Percentiles rank a stretch among this genome's conserved stretches.
phyloP scores from a whole-genome alignment of 2,329 filamentous ascomycete genomes.

The Exophiala sp. region DNA sequence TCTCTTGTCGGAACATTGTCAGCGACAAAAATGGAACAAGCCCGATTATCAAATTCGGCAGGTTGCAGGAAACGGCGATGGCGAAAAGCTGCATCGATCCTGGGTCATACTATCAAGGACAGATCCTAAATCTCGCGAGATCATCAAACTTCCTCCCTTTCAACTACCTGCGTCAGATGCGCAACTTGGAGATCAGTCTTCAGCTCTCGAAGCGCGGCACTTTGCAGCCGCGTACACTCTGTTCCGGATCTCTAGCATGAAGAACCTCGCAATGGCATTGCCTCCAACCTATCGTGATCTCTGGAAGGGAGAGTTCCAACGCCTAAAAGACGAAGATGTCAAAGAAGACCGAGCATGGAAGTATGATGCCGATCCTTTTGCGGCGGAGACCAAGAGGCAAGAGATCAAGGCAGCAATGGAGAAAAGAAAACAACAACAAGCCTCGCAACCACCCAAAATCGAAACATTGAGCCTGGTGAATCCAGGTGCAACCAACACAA shows the following conservation, averaged over 20 bases:
- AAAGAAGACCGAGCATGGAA: conserved; percentile 77
- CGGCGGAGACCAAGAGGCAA: conserved; percentile 68
- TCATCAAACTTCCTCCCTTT: conserved; percentile 73
- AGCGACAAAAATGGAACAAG: conserved; percentile 92
- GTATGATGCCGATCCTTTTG: conserved; percentile 94
- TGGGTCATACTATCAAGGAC: conserved; percentile 71
- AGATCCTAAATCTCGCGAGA: conserved; percentile 79
- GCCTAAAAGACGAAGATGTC: conserved; percentile 75
- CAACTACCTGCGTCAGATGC: conserved; percentile 73
- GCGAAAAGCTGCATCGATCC: conserved; percentile 62
- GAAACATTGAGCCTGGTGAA: conserved; percentile 34
- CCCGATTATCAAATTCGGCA: conserved; percentile 82
- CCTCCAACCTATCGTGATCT: conserved; percentile 84
- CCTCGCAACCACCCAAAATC: conserved; percentile 56
- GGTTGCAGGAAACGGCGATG: conserved; percentile 39
- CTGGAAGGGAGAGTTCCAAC: conserved; percentile 84
- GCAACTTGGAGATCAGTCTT: conserved; percentile 70
- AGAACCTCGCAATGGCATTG: conserved; percentile 90
- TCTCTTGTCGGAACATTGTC: conserved; percentile 87
- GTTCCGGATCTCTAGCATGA: conserved; percentile 90
- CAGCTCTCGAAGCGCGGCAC: conserved; percentile 84
- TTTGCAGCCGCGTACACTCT: conserved; percentile 89
- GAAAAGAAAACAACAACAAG: conserved; percentile 71
- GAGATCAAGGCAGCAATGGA: conserved; percentile 72
- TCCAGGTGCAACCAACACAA: conserved; percentile 35